Evolutionary conservation across 768 basidiomycete species (phyloP), one percentile per base, ranked within the genome.

Genomic region (Boletus bicolor): DNA sequence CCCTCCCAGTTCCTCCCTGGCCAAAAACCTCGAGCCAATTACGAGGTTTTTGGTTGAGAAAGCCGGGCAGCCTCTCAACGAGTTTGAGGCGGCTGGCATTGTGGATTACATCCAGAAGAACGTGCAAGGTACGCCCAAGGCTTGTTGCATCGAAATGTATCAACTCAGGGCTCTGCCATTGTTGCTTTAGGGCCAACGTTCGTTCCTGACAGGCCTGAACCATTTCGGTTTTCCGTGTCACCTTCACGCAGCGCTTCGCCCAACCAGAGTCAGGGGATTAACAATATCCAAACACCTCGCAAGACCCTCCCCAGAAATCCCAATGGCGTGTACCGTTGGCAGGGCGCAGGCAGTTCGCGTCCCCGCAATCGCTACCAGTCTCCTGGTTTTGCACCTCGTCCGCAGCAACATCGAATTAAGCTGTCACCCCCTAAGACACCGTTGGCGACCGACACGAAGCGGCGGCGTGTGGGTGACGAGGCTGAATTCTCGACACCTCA

Each of bases 291-390:
- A 37, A 65, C 77, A 15, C 76, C 82, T 6, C 78, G 78, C 17
- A 84, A 79, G 64, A 83, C 78, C 10, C 72, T 91, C 7, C 66
- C 77, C 21, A 82, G 75, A 65, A 92, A 92, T 63, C 89, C 89
- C 0, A 92, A 91, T 65, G 89, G 89, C 21, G 65, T 73, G 35
- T 87, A 87, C 69, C 77, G 78, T 46, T 90, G 86, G 85, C 80
- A 84, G 60, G 90, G 89, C n/a, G 85, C 76, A 34, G 88, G 89
- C 42, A 89, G 86, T 61, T 83, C 89, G 12, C 84, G 79, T 62
- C 73, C 77, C 19, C 80, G 81, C 45, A 90, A 88, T 67, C 84
- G 87, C 42, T 88, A 83, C 65, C 79, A 82, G 49, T 89, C 88
- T 9, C 87, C 89, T 44, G 85, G 84, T 5, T 90, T 91, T 64